Evolutionary conservation across 176 grass and related monocot genomes (phyloP), one percentile per base, ranked within the genome.

Genomic region (Carex myosuroides): DNA sequence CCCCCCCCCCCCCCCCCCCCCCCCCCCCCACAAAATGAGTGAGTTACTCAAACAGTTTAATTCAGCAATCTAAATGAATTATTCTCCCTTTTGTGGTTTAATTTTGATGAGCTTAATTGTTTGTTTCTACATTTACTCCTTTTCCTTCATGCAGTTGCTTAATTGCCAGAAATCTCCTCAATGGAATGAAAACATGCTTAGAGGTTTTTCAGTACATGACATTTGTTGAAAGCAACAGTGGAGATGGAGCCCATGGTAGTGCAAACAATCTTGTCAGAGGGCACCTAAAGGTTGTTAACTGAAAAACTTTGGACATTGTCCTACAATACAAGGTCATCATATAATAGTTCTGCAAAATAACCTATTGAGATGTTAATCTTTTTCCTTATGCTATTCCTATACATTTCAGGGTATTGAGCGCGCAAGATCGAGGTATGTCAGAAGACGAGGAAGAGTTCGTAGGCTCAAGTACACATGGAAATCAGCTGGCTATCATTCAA

Each of bases 381-480:
- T 55, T 30, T 17, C 39, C 60, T 79, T 22, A 17, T 81, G 79
- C 48, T 77, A 77, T 76, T 54, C 22, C 13, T 56, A 70, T 82
- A 8, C 56, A 61, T 60, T 54, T 79, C 75, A 94, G 91, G 91
- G 91, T 78, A 87, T 84, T 85, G 95, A 98, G 60, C 92, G 88
- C 1, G 73, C 85, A 79, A 95, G 92, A 82, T 91, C 96, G 81
- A 88, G 91, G 55, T 98, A 86, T 78, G 57, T 95, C 37, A 88
- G 96, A 90, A 93, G 96, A 72, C 86, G 91, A 68, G 93, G 96
- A 84, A 95, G 87, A 85, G 91, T 98, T 66, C 92, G 91, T 71
- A 88, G 93, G 72, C 89, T 98, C 84, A 98, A 94, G 60, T 98
- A 94, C 85, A 98, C 91, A 22, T 94, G 96, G 96, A 98, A 98